Evolutionary conservation across 768 basidiomycete species (phyloP).

Genomic region (Termitomyces sp.): DNA sequence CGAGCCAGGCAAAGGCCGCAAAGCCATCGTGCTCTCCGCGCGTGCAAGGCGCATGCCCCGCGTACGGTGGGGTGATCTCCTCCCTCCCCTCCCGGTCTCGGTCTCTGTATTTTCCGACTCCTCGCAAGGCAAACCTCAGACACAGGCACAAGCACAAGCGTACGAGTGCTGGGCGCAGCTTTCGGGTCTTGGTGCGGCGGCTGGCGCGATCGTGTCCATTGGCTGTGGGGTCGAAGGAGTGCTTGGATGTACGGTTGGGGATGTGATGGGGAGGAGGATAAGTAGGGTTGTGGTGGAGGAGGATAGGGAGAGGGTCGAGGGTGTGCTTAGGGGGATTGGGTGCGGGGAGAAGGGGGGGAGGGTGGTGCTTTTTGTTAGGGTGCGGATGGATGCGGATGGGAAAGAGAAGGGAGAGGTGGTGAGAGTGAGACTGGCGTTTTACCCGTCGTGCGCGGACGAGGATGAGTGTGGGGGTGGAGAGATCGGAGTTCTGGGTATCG

Average conservation of each 20-base stretch:
- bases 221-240: constrained; percentile 56
- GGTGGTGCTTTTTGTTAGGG: constrained; percentile 15
- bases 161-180: constrained; percentile 59
- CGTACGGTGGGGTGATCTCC: constrained; percentile 60
- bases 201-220: constrained; percentile 50
- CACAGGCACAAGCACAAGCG: too few relatives aligned
- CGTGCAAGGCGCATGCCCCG: constrained; percentile 66
- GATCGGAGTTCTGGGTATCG: constrained; percentile 25
- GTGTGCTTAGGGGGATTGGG: constrained; percentile 20
- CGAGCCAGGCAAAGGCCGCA: constrained; percentile 92
- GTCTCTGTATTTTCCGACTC: too few relatives aligned
- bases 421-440: constrained; percentile 24
- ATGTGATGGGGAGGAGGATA: constrained; percentile 45
- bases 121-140: too few relatives aligned
- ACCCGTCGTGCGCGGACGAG: constrained; percentile 21
- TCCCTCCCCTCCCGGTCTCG: constrained; percentile 28
- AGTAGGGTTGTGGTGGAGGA: not conserved
- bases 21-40: constrained; percentile 90
- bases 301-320: constrained; percentile 37
- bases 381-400: constrained; percentile 3
- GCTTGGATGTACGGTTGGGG: constrained; percentile 59
- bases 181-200: constrained; percentile 23
- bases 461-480: too few relatives aligned
- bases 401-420: constrained; percentile 20
- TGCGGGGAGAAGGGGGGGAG: too few relatives aligned